Conservation (phyloP, 2,329 filamentous ascomycete species). For the Alternaria gansuensis region DNA sequence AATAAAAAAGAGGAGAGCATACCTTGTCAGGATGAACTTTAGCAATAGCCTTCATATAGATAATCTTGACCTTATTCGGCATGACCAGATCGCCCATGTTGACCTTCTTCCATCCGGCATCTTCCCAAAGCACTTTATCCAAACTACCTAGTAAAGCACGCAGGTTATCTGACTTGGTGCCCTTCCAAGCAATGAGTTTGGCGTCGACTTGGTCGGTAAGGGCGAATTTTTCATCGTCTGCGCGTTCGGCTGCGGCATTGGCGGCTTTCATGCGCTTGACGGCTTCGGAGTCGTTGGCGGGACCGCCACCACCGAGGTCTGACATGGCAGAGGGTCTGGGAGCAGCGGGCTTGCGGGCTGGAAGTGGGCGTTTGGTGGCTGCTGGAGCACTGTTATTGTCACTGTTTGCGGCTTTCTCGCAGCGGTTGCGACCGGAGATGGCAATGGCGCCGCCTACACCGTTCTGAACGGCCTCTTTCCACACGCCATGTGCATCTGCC, state of each 20-base stretch:
- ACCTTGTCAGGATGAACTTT: conserved; percentile 99
- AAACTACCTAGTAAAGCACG: conserved; percentile 86
- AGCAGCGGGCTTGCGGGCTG: conserved; percentile 38
- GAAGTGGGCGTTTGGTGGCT: conserved; percentile 37
- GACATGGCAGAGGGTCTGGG: conserved; percentile 55
- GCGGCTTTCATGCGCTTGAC: conserved; percentile 83
- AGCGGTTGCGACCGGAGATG: conserved; percentile 85
- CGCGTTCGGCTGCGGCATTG: conserved; percentile 83
- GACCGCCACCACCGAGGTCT: conserved; percentile 50
- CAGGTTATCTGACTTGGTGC: conserved; percentile 91
- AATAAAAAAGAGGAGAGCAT: conserved; percentile 35
- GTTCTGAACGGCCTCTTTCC: conserved; percentile 82
- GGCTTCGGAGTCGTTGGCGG: conserved; percentile 71
- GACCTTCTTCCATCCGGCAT: conserved; percentile 95
- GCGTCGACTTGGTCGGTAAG: conserved; percentile 87
- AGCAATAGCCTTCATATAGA: conserved; percentile 98
- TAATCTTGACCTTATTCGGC: conserved; percentile 93
- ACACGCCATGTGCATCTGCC: conserved; percentile 80
- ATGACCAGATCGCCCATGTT: conserved; percentile 92
- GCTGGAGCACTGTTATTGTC: conserved; percentile 31
- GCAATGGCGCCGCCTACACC: conserved; percentile 87
- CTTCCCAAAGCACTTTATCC: conserved; percentile 89
- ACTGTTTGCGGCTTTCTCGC: conserved; percentile 78
- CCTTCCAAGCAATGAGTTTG: conserved; percentile 80
- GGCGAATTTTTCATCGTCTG: conserved; percentile 92